phyloP scores from a whole-genome alignment of 768 basidiomycete genomes.

The Solioccasus polychromus region DNA sequence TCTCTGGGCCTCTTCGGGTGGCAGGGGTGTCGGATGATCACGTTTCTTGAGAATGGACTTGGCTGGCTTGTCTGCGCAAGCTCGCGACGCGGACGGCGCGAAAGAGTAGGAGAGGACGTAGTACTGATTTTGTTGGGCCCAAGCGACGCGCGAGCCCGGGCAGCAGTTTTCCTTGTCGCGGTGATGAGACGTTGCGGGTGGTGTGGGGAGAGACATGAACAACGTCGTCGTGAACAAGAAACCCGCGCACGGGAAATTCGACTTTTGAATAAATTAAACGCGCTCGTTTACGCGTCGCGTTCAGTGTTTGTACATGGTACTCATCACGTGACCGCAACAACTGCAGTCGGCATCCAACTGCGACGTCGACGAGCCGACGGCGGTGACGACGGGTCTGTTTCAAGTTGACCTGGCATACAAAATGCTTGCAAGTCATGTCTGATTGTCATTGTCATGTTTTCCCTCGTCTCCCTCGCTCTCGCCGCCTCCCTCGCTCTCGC shows the following conservation, averaged over 20 bases:
- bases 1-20: constrained; percentile 45
- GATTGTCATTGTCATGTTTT: no score
- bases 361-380: no score
- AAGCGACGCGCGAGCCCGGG: constrained; percentile 43
- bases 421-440: no score
- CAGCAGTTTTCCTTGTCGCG: constrained; percentile 51
- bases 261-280: constrained; percentile 38
- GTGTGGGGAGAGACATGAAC: constrained; percentile 54
- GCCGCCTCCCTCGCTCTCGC: constrained; percentile 11
- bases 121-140: constrained; percentile 51
- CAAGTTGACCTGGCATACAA: no score
- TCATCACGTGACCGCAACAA: constrained; percentile 26
- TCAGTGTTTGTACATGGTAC: constrained; percentile 27
- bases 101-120: constrained; percentile 37
- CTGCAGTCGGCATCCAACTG: no score
- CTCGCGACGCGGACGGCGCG: constrained; percentile 27
- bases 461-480: constrained; percentile 16
- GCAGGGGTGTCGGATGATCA: constrained; percentile 32
- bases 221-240: constrained; percentile 19
- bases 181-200: constrained; percentile 58
- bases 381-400: no score
- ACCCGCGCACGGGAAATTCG: not conserved
- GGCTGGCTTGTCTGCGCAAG: constrained; percentile 43
- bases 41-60: constrained; percentile 72
- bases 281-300: constrained; percentile 42